These are phyloP conservation scores for Digitaria exilis DNA, from an alignment of 202 grass and related monocot genomes.

Conservation along the genomic window DNA sequence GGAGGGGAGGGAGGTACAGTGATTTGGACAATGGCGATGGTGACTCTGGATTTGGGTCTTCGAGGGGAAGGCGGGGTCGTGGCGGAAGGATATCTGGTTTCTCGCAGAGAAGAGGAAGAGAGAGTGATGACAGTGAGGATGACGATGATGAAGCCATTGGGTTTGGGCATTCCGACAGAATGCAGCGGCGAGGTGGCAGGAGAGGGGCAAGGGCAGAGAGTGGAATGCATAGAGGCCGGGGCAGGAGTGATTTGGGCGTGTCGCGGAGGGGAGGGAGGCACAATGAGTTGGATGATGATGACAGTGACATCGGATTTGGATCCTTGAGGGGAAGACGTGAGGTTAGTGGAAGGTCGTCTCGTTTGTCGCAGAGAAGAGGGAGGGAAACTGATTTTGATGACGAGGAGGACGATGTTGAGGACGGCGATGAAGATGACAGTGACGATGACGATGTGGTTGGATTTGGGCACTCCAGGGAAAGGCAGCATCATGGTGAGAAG, in stretches of 20 bases:
- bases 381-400: slow-evolving; percentile 32
- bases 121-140: slow-evolving; percentile 5
- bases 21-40: slow-evolving; percentile 32
- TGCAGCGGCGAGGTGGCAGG: background rate
- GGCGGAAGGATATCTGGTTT: slow-evolving; percentile 27
- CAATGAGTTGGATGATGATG: slow-evolving; percentile 32
- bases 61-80: slow-evolving; percentile 26
- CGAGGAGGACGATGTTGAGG: background rate
- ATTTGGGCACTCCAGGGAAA: slow-evolving; percentile 12
- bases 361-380: slow-evolving; percentile 31
- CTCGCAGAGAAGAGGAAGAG: slow-evolving; percentile 6
- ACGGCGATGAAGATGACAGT: background rate
- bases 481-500: too few relatives aligned
- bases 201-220: slow-evolving; percentile 20
- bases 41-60: slow-evolving; percentile 43
- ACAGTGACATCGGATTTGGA: slow-evolving; percentile 3
- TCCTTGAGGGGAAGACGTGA: slow-evolving; percentile 26
- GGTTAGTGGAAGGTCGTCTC: slow-evolving; percentile 34
- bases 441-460: slow-evolving; percentile 8
- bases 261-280: slow-evolving; percentile 42
- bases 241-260: slow-evolving; percentile 27
- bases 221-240: slow-evolving; percentile 35
- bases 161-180: slow-evolving; percentile 27
- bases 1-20: slow-evolving; percentile 48
- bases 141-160: slow-evolving; percentile 10